Percentiles rank a stretch among this genome's conserved stretches.
Conservation (phyloP, 306 rosid genomes). For the Pterocarpus santalinus region DNA sequence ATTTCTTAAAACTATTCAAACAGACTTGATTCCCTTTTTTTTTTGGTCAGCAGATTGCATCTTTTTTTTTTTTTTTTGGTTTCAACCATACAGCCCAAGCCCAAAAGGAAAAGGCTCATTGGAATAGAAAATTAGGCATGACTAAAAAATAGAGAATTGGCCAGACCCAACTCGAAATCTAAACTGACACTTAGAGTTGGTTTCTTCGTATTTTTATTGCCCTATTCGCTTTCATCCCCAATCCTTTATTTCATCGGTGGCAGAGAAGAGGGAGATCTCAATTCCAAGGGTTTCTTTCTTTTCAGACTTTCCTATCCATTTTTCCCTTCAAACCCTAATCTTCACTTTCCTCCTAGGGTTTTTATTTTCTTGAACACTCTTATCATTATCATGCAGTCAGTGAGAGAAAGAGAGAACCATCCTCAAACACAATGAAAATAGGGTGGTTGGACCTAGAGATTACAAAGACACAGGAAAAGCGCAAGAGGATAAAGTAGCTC, state of each 20-base stretch:
- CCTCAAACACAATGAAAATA: slow-evolving; percentile 11
- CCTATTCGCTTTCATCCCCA: too few species aligned
- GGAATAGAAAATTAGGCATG: too few species aligned
- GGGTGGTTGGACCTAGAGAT: slow-evolving; percentile 67
- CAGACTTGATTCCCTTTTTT: too few species aligned
- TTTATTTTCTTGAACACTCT: not conserved
- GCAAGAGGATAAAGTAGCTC: slow-evolving; percentile 52
- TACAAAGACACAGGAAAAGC: slow-evolving; percentile 90
- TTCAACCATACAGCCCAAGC: too few species aligned
- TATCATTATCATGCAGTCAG: not conserved
- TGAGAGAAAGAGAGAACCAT: not conserved
- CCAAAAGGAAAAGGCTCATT: too few species aligned
- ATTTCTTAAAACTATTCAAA: too few species aligned
- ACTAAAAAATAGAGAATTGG: too few species aligned
- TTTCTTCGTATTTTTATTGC: too few species aligned
- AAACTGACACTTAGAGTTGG: too few species aligned
- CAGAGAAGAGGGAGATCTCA: not conserved
- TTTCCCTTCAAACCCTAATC: not conserved
- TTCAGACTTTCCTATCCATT: not conserved
- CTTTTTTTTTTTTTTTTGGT: too few species aligned
- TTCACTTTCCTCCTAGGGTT: not conserved
- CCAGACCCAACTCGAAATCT: too few species aligned
- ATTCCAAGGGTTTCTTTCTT: not conserved
- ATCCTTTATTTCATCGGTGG: not conserved
- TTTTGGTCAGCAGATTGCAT: too few species aligned